Conservation (phyloP, 768 basidiomycete genomes). For the Boletus rubescentipes region DNA sequence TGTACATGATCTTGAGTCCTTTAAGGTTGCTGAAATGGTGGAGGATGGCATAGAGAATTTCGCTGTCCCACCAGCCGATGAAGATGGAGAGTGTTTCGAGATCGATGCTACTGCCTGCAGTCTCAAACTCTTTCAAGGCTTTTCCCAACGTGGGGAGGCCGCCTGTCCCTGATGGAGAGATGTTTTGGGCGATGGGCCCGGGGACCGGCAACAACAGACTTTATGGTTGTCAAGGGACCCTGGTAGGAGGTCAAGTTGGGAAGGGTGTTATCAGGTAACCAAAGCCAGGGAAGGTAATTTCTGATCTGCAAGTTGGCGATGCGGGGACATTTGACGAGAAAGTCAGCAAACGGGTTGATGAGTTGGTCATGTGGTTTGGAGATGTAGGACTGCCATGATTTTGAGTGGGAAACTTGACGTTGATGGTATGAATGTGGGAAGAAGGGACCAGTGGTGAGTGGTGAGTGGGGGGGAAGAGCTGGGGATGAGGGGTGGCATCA, state of each 20-base stretch:
- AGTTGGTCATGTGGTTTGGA: conserved; percentile 29
- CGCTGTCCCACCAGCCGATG: conserved; percentile 45
- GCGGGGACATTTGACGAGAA: conserved; percentile 25
- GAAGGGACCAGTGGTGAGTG: conserved; percentile 20
- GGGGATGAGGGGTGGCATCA: not conserved
- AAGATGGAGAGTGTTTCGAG: conserved; percentile 37
- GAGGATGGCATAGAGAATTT: conserved; percentile 44
- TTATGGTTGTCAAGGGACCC: conserved; percentile 29
- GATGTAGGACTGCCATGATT: conserved; percentile 29
- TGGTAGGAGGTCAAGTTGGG: conserved; percentile 21
- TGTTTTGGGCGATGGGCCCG: conserved; percentile 22
- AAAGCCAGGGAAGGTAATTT: conserved; percentile 29
- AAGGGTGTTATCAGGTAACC: conserved; percentile 17
- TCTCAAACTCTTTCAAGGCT: conserved; percentile 28
- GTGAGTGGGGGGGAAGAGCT: conserved; percentile 6
- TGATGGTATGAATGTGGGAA: conserved; percentile 28
- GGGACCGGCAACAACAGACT: conserved; percentile 19
- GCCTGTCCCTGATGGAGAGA: conserved; percentile 27
- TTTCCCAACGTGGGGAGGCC: conserved; percentile 25
- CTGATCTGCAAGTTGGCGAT: conserved; percentile 21
- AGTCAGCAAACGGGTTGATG: conserved; percentile 26
- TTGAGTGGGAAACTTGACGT: conserved; percentile 32
- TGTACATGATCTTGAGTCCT: conserved; percentile 42
- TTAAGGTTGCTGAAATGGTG: conserved; percentile 36
- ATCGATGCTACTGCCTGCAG: conserved; percentile 7